A percentile compares a stretch with the other conserved stretches of the same genome.
These are phyloP conservation scores for Phytophthora crassamura DNA, from an alignment of 352 stramenopile genomes.

Conservation along the genomic window DNA sequence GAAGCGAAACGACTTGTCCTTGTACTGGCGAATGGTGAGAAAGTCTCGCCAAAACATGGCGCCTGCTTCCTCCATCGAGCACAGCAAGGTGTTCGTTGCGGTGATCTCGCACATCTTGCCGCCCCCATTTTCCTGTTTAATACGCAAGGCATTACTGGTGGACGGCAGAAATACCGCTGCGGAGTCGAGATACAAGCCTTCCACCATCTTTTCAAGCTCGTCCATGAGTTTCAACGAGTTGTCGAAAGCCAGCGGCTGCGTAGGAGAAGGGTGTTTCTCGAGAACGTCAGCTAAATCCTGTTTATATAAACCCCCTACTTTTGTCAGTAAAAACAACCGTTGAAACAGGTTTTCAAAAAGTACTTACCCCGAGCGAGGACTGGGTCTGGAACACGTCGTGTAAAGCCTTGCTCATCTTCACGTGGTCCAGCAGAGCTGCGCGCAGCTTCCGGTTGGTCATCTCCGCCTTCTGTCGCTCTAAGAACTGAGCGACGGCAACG, in stretches of 20 bases:
- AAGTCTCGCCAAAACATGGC: conserved; percentile 29
- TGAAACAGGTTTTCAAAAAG: background rate
- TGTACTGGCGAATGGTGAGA: conserved; percentile 15
- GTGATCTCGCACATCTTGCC: conserved; percentile 25
- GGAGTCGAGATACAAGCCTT: conserved; percentile 28
- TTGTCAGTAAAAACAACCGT: no score
- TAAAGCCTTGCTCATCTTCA: conserved; percentile 17
- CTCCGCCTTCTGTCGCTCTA: conserved; percentile 29
- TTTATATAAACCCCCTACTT: no score
- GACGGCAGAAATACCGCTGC: conserved; percentile 15
- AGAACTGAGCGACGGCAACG: conserved; percentile 22
- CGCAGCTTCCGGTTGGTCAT: conserved; percentile 32
- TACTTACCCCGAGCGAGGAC: conserved; percentile 19
- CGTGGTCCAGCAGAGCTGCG: conserved; percentile 13
- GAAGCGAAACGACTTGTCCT: conserved; percentile 37
- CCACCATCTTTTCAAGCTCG: conserved; percentile 30
- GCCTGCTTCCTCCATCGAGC: conserved; percentile 23
- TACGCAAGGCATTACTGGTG: background rate
- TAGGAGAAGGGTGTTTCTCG: background rate
- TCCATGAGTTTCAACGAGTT: conserved; percentile 9
- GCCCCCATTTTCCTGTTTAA: background rate
- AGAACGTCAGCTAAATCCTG: conserved; percentile 16
- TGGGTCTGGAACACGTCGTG: conserved; percentile 24
- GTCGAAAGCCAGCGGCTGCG: background rate
- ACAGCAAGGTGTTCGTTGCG: conserved; percentile 7